These are phyloP conservation scores for Excoecaria cochinchinensis DNA, from an alignment of 345 rosid genomes.

Conservation along the genomic window DNA sequence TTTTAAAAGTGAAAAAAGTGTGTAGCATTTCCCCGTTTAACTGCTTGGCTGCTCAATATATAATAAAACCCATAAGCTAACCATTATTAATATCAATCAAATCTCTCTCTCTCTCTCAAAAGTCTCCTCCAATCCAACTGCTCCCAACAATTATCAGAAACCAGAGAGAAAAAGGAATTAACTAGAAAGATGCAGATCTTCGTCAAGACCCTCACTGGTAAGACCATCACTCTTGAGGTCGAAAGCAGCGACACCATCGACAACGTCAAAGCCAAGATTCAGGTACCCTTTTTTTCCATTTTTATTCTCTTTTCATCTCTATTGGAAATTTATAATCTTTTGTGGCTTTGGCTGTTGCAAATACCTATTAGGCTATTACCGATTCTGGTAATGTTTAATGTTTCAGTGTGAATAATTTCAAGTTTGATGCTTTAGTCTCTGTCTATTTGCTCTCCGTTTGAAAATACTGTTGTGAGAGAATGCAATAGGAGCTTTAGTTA, in stretches of 20 bases:
- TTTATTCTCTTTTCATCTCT: neutral
- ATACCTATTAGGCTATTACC: neutral
- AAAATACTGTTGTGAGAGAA: neutral
- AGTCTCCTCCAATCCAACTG: neutral
- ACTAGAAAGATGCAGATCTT: slow-evolving; percentile 30
- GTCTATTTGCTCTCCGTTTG: neutral
- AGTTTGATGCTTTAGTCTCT: neutral
- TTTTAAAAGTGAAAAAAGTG: too few relatives aligned
- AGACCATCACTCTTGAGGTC: slow-evolving; percentile 33
- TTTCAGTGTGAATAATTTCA: neutral
- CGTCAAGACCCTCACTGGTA: slow-evolving; percentile 29
- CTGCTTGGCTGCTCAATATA: too few relatives aligned
- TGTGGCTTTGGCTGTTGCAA: neutral
- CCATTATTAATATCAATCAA: too few relatives aligned
- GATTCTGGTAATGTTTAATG: neutral
- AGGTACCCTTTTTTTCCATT: neutral
- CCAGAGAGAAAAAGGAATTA: neutral
- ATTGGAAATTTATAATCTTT: neutral
- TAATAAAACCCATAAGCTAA: too few relatives aligned
- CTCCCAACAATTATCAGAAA: neutral
- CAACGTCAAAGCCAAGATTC: slow-evolving; percentile 34
- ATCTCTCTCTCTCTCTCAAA: neutral
- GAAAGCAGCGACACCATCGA: slow-evolving; percentile 31
- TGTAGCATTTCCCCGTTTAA: too few relatives aligned
- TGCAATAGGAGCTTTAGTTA: neutral